phyloP scores from a whole-genome alignment of 192 early-diverging fungal species.

The Phlyctochytrium bullatum region DNA sequence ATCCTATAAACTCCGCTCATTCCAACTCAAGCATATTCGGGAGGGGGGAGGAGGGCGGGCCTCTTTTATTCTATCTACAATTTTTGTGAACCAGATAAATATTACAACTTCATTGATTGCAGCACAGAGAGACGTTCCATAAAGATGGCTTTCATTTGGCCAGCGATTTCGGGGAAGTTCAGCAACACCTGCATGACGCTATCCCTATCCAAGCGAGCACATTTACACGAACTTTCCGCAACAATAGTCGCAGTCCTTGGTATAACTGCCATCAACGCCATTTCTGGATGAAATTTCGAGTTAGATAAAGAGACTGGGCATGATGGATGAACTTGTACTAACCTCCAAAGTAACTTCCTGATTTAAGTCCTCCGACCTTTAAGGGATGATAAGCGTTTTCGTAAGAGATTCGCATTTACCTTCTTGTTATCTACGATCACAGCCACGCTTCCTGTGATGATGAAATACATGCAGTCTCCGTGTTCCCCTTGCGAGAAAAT shows the following conservation, averaged over 20 bases:
- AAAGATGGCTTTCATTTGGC: background rate
- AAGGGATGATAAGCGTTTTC: slow-evolving; percentile 2
- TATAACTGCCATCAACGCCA: slow-evolving; percentile 11
- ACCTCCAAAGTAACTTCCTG: slow-evolving; percentile 17
- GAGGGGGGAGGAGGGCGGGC: too few species aligned
- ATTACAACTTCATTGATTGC: background rate
- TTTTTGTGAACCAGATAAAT: background rate
- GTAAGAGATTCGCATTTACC: background rate
- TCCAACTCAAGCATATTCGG: too few species aligned
- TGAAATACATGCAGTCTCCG: background rate
- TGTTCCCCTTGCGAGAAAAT: background rate
- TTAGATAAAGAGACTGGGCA: too few species aligned
- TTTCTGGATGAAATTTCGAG: slow-evolving; percentile 10
- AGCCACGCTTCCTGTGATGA: background rate
- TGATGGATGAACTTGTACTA: slow-evolving; percentile 9
- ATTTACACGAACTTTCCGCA: slow-evolving; percentile 10
- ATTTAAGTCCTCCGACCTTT: background rate
- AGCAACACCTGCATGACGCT: background rate
- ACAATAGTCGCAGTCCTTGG: slow-evolving; percentile 14
- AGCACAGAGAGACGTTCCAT: background rate
- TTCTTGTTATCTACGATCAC: background rate
- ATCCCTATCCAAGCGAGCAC: background rate
- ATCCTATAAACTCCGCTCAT: too few species aligned
- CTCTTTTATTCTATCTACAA: too few species aligned
- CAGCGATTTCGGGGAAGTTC: background rate